Percentiles rank a stretch among this genome's conserved stretches.
phyloP scores from a whole-genome alignment of 768 basidiomycete species.

The Russula emetica region DNA sequence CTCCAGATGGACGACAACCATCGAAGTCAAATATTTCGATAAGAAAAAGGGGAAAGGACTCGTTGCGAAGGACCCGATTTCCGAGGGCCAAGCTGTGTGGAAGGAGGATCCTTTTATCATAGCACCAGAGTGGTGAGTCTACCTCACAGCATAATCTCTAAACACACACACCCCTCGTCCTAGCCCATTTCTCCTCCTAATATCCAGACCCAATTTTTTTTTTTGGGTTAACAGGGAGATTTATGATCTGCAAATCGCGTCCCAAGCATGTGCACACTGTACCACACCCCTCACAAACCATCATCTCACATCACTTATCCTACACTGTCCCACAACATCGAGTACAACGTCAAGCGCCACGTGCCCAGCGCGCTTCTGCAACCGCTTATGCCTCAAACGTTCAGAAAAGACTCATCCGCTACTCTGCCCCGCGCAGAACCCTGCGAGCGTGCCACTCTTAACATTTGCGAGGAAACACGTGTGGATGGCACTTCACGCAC shows the following conservation, averaged over 20 bases:
- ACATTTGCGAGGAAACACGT: constrained; percentile 53
- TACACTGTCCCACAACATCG: constrained; percentile 7
- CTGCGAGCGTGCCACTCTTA: constrained; percentile 56
- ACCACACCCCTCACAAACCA: constrained; percentile 53
- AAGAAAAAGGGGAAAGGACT: constrained; percentile 78
- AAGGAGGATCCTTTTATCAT: constrained; percentile 78
- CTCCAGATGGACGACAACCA: constrained; percentile 50
- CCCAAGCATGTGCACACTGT: constrained; percentile 67
- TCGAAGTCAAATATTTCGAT: constrained; percentile 69
- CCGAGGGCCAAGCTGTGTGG: constrained; percentile 74
- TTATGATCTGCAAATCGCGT: constrained; percentile 58
- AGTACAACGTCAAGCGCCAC: background rate
- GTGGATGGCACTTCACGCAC: constrained; percentile 76
- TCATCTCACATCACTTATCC: constrained; percentile 22
- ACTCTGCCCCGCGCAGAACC: constrained; percentile 73
- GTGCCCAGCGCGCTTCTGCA: constrained; percentile 74
- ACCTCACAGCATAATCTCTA: no score
- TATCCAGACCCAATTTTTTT: background rate
- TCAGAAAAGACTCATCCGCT: constrained; percentile 63
- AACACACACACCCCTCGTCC: background rate
- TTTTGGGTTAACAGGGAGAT: constrained; percentile 53
- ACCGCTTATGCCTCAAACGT: constrained; percentile 66
- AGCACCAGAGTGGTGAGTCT: constrained; percentile 71
- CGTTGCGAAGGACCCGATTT: constrained; percentile 62
- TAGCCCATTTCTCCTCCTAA: constrained; percentile 15